Evolutionary conservation across 2,329 filamentous ascomycete genomes (phyloP).

Genomic region (Thielaviopsis musarum): DNA sequence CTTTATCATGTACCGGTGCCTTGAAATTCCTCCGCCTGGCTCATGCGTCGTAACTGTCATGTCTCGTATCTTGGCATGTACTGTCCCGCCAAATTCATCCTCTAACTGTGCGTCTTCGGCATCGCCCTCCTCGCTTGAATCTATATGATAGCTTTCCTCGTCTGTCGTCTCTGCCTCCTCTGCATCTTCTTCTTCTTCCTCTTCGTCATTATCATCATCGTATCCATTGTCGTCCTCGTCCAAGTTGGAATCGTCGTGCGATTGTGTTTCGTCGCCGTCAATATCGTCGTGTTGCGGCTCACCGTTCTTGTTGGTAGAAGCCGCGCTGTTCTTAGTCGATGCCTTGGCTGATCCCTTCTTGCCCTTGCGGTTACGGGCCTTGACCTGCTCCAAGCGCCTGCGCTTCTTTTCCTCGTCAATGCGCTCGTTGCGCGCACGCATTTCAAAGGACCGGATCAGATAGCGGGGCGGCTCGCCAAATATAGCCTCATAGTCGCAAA

Average conservation of each 20-base stretch:
- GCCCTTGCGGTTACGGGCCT: slow-evolving; percentile 79
- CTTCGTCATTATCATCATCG: not conserved
- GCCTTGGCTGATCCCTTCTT: slow-evolving; percentile 58
- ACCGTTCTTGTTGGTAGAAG: not conserved
- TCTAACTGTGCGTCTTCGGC: slow-evolving; percentile 15
- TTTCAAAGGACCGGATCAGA: slow-evolving; percentile 80
- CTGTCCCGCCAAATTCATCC: slow-evolving; percentile 1
- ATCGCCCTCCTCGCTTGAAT: slow-evolving; percentile 1
- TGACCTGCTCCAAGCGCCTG: slow-evolving; percentile 75
- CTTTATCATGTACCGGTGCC: not conserved
- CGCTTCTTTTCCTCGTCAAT: slow-evolving; percentile 76
- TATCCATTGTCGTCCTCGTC: slow-evolving; percentile 4
- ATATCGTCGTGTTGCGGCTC: not conserved
- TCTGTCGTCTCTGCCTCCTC: not conserved
- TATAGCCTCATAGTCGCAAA: slow-evolving; percentile 94
- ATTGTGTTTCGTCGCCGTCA: not conserved
- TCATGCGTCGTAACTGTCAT: slow-evolving; percentile 3
- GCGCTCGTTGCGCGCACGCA: slow-evolving; percentile 75
- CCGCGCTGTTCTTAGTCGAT: slow-evolving; percentile 27
- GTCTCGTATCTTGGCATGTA: slow-evolving; percentile 7
- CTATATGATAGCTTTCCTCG: not conserved
- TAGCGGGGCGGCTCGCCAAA: slow-evolving; percentile 77
- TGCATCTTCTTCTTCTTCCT: slow-evolving; percentile 1
- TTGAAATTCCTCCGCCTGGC: not conserved
- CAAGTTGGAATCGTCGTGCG: not conserved